These are phyloP conservation scores for Populus nigra DNA, from an alignment of 345 rosid genomes.

Conservation along the genomic window DNA sequence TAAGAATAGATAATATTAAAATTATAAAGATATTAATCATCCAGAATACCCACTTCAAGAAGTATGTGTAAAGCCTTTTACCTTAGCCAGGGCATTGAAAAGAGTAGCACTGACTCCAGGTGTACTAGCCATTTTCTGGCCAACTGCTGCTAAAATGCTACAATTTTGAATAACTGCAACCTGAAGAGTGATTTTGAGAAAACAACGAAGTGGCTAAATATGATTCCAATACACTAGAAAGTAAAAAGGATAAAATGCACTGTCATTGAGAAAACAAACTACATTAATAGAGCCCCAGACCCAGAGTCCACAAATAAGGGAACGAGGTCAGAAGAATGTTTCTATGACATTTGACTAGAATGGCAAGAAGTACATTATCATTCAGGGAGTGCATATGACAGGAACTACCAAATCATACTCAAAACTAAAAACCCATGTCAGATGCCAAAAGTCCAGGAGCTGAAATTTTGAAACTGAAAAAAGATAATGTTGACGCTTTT, in stretches of 20 bases:
- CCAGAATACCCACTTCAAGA: not conserved
- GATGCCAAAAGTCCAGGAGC: not conserved
- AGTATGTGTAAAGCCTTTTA: constrained; percentile 23
- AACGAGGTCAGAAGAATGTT: not conserved
- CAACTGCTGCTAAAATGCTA: constrained; percentile 95
- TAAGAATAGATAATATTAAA: not conserved
- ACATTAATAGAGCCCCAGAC: constrained; percentile 3
- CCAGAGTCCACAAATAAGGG: not conserved
- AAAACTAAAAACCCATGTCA: not conserved
- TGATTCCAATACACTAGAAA: constrained; percentile 1
- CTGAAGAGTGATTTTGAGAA: constrained; percentile 36
- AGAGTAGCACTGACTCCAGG: constrained; percentile 98
- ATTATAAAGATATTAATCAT: not conserved
- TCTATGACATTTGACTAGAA: not conserved
- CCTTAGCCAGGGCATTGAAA: constrained; percentile 96
- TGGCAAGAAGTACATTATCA: not conserved
- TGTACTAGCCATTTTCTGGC: constrained; percentile 99
- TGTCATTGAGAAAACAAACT: not conserved
- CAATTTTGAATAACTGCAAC: constrained; percentile 79
- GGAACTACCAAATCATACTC: not conserved
- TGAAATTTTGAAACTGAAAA: not conserved
- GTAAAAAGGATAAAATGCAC: not conserved
- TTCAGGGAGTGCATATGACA: not conserved
- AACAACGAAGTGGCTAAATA: constrained; percentile 12
- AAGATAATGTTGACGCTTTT: not conserved